These are phyloP conservation scores for Coriolopsis trogii DNA, from an alignment of 1,284 basidiomycete species.

Conservation along the genomic window DNA sequence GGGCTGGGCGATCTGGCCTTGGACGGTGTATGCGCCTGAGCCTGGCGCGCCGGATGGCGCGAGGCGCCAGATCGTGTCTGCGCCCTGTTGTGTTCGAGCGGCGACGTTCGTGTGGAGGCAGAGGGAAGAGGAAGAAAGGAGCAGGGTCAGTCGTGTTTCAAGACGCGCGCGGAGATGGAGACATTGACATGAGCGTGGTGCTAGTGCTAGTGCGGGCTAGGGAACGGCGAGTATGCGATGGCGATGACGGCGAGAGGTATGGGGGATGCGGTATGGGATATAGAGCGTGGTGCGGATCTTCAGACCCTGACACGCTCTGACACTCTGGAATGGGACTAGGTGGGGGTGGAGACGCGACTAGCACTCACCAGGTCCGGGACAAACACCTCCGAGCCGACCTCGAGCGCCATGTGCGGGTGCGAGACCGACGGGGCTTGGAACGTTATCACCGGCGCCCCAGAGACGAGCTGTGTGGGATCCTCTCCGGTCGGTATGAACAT, in stretches of 20 bases:
- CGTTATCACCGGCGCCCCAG: conserved; percentile 46
- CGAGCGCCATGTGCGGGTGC: conserved; percentile 66
- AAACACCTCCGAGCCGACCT: conserved; percentile 56
- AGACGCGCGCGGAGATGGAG: too few relatives aligned
- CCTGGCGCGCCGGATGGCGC: conserved; percentile 39
- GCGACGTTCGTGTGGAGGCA: not conserved
- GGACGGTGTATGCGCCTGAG: conserved; percentile 54
- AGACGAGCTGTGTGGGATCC: conserved; percentile 45
- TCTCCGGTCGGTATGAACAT: conserved; percentile 50
- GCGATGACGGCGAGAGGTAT: too few relatives aligned
- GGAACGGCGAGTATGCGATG: too few relatives aligned
- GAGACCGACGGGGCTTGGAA: conserved; percentile 53
- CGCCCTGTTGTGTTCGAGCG: conserved; percentile 45
- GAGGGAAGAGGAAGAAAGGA: not conserved
- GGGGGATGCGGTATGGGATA: too few relatives aligned
- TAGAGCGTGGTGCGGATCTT: too few relatives aligned
- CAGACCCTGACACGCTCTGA: too few relatives aligned
- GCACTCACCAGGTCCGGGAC: conserved; percentile 63
- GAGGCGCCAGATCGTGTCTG: conserved; percentile 67
- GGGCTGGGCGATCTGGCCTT: conserved; percentile 65
- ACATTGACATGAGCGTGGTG: not conserved
- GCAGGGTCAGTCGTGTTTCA: not conserved
- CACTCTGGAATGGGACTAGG: not conserved
- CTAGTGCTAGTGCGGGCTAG: not conserved
- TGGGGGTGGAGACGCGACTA: not conserved